Conservation (phyloP, 495 filamentous ascomycete genomes). For the Rhypophila decipiens region DNA sequence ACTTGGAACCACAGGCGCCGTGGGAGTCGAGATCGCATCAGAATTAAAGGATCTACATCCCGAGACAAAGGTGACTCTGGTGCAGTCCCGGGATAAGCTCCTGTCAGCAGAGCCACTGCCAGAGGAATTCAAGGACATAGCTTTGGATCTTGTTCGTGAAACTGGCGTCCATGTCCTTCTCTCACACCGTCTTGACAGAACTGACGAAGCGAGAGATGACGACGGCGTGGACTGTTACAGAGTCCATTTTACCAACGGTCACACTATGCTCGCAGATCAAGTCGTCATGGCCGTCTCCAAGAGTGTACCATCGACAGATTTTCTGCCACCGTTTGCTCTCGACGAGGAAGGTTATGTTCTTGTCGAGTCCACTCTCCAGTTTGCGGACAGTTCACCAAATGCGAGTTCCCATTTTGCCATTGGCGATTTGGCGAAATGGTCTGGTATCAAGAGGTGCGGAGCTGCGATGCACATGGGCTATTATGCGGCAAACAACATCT, state of each 20-base stretch:
- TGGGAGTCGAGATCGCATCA: slow-evolving; percentile 66
- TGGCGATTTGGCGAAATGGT: slow-evolving; percentile 51
- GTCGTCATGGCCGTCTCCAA: slow-evolving; percentile 57
- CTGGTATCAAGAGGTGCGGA: slow-evolving; percentile 66
- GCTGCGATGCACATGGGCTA: slow-evolving; percentile 62
- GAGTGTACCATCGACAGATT: slow-evolving; percentile 46
- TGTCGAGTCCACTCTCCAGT: slow-evolving; percentile 43
- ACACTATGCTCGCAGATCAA: slow-evolving; percentile 44
- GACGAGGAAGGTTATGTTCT: slow-evolving; percentile 52
- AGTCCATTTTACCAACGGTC: slow-evolving; percentile 51
- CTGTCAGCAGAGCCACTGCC: slow-evolving; percentile 63
- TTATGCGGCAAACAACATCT: slow-evolving; percentile 53
- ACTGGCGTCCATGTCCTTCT: slow-evolving; percentile 53
- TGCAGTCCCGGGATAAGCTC: slow-evolving; percentile 59
- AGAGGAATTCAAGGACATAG: slow-evolving; percentile 54
- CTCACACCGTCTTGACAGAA: slow-evolving; percentile 35
- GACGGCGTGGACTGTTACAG: slow-evolving; percentile 25
- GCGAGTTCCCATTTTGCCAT: slow-evolving; percentile 52
- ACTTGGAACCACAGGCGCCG: slow-evolving; percentile 56
- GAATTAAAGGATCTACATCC: slow-evolving; percentile 59
- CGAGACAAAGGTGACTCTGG: slow-evolving; percentile 50
- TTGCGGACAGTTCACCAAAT: slow-evolving; percentile 42
- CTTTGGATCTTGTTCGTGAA: slow-evolving; percentile 43
- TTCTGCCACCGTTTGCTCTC: slow-evolving; percentile 42
- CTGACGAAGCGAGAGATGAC: slow-evolving; percentile 22